Evolutionary conservation across 306 rosid species (phyloP).

Genomic region (Carpinus fangiana): DNA sequence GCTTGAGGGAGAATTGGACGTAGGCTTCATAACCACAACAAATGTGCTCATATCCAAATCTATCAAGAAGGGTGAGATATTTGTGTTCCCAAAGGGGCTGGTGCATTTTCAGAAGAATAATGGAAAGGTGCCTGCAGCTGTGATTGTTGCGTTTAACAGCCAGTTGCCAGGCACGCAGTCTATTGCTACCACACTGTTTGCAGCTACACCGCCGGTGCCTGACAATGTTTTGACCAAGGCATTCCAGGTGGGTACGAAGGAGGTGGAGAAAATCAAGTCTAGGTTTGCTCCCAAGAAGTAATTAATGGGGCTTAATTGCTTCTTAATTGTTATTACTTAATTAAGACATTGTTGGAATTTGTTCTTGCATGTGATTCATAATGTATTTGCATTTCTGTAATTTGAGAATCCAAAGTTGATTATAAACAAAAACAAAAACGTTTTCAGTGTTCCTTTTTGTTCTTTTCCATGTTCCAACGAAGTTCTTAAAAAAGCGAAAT

Average conservation of each 20-base stretch:
- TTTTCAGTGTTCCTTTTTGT: no score
- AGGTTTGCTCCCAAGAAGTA: slow-evolving; percentile 62
- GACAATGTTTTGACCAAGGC: slow-evolving; percentile 66
- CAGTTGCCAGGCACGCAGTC: slow-evolving; percentile 82
- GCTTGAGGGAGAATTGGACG: slow-evolving; percentile 69
- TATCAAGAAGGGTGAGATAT: slow-evolving; percentile 68
- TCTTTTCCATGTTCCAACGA: no score
- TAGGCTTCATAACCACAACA: slow-evolving; percentile 73
- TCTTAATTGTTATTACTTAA: not conserved
- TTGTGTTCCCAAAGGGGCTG: slow-evolving; percentile 75
- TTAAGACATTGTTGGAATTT: slow-evolving; percentile 3
- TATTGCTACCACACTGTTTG: slow-evolving; percentile 58
- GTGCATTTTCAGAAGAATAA: slow-evolving; percentile 90
- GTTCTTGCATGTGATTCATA: not conserved
- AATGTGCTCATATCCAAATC: slow-evolving; percentile 64
- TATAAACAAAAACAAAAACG: not conserved
- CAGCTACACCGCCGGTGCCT: slow-evolving; percentile 64
- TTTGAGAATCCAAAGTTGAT: not conserved
- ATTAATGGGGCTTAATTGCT: not conserved
- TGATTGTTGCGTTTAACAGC: slow-evolving; percentile 71
- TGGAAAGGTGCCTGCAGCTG: slow-evolving; percentile 53
- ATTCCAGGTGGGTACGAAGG: slow-evolving; percentile 62
- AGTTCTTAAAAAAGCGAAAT: no score
- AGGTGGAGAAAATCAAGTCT: slow-evolving; percentile 63
- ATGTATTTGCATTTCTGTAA: not conserved